These are phyloP conservation scores for Coriolopsis trogii DNA, from an alignment of 1,284 basidiomycete species.

Conservation along the genomic window DNA sequence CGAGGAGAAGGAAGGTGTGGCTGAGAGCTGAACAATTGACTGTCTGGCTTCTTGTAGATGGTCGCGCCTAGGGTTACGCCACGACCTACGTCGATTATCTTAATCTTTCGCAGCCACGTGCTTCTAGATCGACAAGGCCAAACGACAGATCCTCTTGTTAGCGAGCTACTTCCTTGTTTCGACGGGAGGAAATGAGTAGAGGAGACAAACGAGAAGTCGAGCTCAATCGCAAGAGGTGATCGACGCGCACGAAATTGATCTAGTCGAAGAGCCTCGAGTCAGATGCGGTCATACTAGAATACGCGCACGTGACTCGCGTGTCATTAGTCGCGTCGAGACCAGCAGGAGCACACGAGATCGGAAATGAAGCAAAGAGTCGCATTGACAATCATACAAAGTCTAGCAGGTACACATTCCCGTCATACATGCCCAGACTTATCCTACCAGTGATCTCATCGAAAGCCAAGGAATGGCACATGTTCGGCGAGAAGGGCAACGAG, in stretches of 20 bases:
- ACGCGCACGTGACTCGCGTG: constrained; percentile 7
- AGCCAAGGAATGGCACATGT: constrained; percentile 45
- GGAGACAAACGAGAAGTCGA: not conserved
- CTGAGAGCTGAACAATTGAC: constrained; percentile 1
- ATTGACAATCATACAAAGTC: constrained; percentile 44
- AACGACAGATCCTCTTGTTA: not conserved
- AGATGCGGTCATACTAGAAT: constrained; percentile 8
- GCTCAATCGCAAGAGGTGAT: not conserved
- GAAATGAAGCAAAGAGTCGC: too few species aligned
- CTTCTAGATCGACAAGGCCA: constrained; percentile 17
- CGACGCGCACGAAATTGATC: not conserved
- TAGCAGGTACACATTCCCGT: constrained; percentile 53
- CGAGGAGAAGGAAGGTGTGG: not conserved
- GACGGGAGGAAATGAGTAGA: not conserved
- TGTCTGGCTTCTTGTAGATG: constrained; percentile 13
- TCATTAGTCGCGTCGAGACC: not conserved
- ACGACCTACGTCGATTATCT: constrained; percentile 24
- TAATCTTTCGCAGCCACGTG: constrained; percentile 28
- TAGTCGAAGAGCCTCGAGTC: constrained; percentile 2
- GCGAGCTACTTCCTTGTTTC: too few species aligned
- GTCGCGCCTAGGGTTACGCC: not conserved
- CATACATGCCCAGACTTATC: constrained; percentile 50
- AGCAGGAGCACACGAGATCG: not conserved
- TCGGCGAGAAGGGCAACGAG: constrained; percentile 50
- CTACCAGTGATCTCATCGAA: constrained; percentile 55